Percentiles rank a stretch among this genome's conserved stretches.
phyloP scores from a whole-genome alignment of 345 rosid genomes.

The Gossypium sturtianum region DNA sequence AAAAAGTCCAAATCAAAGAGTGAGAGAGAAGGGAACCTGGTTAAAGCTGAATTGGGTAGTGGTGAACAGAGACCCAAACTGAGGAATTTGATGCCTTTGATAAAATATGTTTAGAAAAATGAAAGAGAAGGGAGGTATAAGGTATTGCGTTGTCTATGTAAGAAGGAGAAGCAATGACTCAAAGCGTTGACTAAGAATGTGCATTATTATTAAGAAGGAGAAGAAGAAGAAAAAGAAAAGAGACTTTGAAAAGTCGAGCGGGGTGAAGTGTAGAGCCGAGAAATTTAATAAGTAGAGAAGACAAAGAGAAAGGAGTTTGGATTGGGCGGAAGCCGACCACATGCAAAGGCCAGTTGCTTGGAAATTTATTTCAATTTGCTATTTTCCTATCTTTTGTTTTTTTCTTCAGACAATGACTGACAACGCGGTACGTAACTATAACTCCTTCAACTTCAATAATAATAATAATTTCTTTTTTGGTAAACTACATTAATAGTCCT shows the following conservation, averaged over 20 bases:
- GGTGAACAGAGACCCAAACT: background rate
- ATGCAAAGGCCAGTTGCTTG: background rate
- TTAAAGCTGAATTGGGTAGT: background rate
- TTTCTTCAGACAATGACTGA: background rate
- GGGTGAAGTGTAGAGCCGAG: background rate
- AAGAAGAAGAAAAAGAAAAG: no score
- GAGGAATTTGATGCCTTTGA: background rate
- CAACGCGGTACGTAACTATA: background rate
- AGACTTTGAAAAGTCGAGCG: background rate
- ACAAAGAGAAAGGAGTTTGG: background rate
- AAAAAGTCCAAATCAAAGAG: background rate
- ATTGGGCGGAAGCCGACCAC: background rate
- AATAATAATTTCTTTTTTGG: no score
- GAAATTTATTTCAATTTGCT: background rate
- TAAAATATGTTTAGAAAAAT: background rate
- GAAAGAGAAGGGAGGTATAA: background rate
- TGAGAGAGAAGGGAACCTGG: background rate
- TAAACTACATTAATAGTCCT: no score
- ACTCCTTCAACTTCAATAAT: no score
- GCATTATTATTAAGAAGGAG: no score
- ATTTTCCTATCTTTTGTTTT: background rate
- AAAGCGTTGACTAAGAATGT: background rate
- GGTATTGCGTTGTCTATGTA: no score
- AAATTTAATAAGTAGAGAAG: background rate
- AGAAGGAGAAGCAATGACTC: background rate